Conservation (phyloP, 805 yeast species). For the Kodamaea kaohsiungensis region DNA sequence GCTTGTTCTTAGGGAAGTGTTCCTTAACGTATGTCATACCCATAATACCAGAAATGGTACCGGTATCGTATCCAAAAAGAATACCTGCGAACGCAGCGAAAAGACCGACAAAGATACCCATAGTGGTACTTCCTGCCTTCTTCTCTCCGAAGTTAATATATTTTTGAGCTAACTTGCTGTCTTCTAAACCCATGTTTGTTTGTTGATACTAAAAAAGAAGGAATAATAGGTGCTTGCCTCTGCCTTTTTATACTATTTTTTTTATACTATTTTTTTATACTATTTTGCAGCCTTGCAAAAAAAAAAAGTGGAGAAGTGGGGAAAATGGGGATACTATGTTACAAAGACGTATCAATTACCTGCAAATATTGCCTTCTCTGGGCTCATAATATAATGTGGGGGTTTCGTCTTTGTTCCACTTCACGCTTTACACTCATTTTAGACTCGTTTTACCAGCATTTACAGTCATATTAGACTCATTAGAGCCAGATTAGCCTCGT, state of each 20-base stretch:
- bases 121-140: slow-evolving; percentile 44
- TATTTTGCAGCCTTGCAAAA: slow-evolving; percentile 2
- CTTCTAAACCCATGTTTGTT: slow-evolving; percentile 40
- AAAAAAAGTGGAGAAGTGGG: background rate
- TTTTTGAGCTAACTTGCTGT: slow-evolving; percentile 29
- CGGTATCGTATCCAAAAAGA: slow-evolving; percentile 45
- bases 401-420: no score
- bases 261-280: no score
- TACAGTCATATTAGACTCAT: no score
- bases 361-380: no score
- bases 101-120: slow-evolving; percentile 41
- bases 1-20: slow-evolving; percentile 22
- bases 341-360: no score
- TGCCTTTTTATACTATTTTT: slow-evolving; percentile 1
- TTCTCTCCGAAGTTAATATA: slow-evolving; percentile 48
- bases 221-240: background rate
- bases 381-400: no score
- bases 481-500: no score
- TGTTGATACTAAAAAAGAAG: slow-evolving; percentile 7
- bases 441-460: no score
- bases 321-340: no score
- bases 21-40: slow-evolving; percentile 38
- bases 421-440: no score
- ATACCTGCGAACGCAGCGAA: slow-evolving; percentile 46
- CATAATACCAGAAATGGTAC: slow-evolving; percentile 44